Conservation (phyloP, 2,329 filamentous ascomycete species). For the Trichophaea hybrida region DNA sequence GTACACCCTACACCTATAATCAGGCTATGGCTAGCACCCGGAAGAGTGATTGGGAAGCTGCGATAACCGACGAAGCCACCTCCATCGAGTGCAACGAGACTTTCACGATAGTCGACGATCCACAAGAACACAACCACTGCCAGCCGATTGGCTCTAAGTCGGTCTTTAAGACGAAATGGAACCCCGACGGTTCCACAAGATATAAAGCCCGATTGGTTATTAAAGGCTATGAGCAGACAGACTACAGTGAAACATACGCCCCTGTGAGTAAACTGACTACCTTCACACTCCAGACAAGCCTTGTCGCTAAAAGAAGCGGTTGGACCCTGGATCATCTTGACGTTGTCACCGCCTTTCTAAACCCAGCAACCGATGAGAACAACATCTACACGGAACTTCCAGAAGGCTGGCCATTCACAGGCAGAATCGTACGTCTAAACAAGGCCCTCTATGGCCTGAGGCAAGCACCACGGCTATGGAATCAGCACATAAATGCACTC, state of each 20-base stretch:
- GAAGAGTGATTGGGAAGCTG: too few species aligned
- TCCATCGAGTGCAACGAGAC: too few species aligned
- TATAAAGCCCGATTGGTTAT: slow-evolving; percentile 10
- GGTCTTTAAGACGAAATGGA: slow-evolving; percentile 13
- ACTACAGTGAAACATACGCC: slow-evolving; percentile 10
- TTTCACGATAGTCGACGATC: background rate
- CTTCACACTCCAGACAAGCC: background rate
- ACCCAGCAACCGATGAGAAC: background rate
- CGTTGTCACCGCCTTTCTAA: too few species aligned
- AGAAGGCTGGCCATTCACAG: too few species aligned
- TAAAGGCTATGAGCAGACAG: slow-evolving; percentile 2
- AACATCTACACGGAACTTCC: background rate
- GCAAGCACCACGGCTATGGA: background rate
- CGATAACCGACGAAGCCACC: too few species aligned
- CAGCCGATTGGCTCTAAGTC: slow-evolving; percentile 2
- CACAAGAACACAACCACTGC: background rate
- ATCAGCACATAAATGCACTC: background rate
- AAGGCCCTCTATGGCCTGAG: background rate
- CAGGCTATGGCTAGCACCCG: too few species aligned
- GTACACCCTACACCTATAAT: too few species aligned
- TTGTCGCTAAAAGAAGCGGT: background rate
- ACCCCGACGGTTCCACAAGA: slow-evolving; percentile 1
- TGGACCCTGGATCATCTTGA: too few species aligned
- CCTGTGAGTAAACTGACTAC: background rate
- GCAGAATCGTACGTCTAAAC: background rate